Percentiles rank a stretch among this genome's conserved stretches.
These are phyloP conservation scores for Coemansia sp. DNA, from an alignment of 192 early-diverging fungal genomes.

Conservation along the genomic window DNA sequence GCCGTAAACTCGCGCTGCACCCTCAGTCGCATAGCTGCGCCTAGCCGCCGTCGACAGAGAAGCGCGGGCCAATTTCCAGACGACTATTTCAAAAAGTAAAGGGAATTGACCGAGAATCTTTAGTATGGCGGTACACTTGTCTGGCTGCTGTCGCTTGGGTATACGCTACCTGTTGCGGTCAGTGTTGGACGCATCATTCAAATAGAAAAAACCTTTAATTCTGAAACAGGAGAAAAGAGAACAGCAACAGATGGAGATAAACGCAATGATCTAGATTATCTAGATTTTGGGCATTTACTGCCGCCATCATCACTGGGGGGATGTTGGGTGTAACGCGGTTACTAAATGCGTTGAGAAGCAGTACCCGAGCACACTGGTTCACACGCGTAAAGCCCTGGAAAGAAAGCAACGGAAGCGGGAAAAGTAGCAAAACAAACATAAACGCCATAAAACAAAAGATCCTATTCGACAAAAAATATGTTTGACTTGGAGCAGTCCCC, in stretches of 20 bases:
- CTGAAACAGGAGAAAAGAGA: background rate
- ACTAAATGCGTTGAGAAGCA: too few species aligned
- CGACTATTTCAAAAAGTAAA: background rate
- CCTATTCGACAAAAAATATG: too few species aligned
- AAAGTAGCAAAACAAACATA: slow-evolving; percentile 5
- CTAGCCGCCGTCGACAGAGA: background rate
- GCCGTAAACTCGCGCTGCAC: slow-evolving; percentile 55
- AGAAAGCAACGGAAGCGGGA: background rate
- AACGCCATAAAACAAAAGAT: background rate
- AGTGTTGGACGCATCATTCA: background rate
- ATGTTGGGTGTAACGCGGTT: too few species aligned
- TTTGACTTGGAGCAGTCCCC: too few species aligned
- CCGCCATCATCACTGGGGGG: background rate
- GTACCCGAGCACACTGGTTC: background rate
- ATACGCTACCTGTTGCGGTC: too few species aligned
- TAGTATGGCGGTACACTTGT: too few species aligned
- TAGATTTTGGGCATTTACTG: background rate
- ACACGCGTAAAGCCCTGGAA: background rate
- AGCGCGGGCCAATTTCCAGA: background rate
- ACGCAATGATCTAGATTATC: background rate
- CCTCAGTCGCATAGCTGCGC: slow-evolving; percentile 34
- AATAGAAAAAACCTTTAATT: background rate
- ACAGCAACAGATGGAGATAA: background rate
- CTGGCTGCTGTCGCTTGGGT: too few species aligned
- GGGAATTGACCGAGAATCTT: too few species aligned